phyloP scores from a whole-genome alignment of 176 grass and related monocot genomes.

The Phoenix dactylifera region DNA sequence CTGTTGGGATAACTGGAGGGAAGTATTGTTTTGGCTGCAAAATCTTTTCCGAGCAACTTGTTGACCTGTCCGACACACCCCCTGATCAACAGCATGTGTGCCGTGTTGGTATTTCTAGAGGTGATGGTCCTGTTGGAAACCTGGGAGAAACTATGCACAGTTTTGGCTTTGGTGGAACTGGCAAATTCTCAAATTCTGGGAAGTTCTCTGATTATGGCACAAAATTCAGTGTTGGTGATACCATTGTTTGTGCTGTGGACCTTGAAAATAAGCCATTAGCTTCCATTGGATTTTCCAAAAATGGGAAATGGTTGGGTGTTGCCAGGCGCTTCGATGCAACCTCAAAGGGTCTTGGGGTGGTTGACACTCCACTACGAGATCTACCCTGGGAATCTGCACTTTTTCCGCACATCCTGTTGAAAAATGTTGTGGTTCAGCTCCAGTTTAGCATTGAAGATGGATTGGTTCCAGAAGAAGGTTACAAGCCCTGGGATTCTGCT shows the following conservation, averaged over 20 bases:
- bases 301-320: constrained; percentile 41
- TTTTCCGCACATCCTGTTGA: constrained; percentile 54
- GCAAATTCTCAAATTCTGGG: constrained; percentile 42
- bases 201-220: constrained; percentile 38
- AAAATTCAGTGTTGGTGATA: constrained; percentile 44
- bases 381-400: constrained; percentile 43
- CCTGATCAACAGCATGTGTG: constrained; percentile 41
- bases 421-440: constrained; percentile 52
- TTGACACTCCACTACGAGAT: constrained; percentile 16
- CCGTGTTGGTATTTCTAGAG: constrained; percentile 48
- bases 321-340: constrained; percentile 32
- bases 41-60: constrained; percentile 37
- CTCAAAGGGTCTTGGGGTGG: constrained; percentile 32
- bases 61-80: constrained; percentile 44
- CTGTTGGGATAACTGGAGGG: constrained; percentile 32
- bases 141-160: constrained; percentile 48
- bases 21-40: constrained; percentile 59
- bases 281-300: constrained; percentile 44
- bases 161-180: constrained; percentile 58
- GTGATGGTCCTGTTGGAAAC: constrained; percentile 26
- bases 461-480: constrained; percentile 39
- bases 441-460: constrained; percentile 52
- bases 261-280: constrained; percentile 41
- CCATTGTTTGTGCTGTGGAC: constrained; percentile 49
- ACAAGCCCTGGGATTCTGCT: constrained; percentile 38